These are phyloP conservation scores for Acanthamoeba culbertsoni DNA, from an alignment of 208 protist species.

Conservation along the genomic window DNA sequence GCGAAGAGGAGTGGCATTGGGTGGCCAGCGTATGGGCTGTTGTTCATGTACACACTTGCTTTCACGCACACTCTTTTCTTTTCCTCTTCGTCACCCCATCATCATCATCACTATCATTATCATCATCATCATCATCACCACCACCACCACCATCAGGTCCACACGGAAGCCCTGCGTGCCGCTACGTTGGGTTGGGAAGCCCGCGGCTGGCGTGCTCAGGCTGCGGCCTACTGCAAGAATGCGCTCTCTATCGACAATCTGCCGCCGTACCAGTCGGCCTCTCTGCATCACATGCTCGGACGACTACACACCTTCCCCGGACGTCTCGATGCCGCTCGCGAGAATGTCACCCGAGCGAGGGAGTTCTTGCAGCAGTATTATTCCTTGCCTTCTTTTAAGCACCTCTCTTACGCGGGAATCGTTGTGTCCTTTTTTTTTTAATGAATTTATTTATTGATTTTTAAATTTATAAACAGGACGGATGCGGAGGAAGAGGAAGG, in stretches of 20 bases:
- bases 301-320: neutral
- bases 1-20: neutral
- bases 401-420: too few species aligned
- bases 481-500: neutral
- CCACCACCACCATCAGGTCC: neutral
- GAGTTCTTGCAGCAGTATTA: neutral
- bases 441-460: too few species aligned
- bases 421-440: too few species aligned
- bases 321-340: neutral
- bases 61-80: neutral
- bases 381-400: neutral
- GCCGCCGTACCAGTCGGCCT: neutral
- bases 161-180: neutral
- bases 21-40: neutral
- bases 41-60: neutral
- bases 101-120: too few species aligned
- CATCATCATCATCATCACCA: too few species aligned
- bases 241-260: neutral
- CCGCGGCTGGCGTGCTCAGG: neutral
- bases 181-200: slow-evolving; percentile 1
- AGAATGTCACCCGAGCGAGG: neutral
- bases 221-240: slow-evolving; percentile 13
- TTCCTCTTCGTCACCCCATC: neutral
- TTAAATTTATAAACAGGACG: neutral
- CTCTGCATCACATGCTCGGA: neutral